These are phyloP conservation scores for Diaporthe amygdali DNA, from an alignment of 2,329 filamentous ascomycete genomes.

Conservation along the genomic window DNA sequence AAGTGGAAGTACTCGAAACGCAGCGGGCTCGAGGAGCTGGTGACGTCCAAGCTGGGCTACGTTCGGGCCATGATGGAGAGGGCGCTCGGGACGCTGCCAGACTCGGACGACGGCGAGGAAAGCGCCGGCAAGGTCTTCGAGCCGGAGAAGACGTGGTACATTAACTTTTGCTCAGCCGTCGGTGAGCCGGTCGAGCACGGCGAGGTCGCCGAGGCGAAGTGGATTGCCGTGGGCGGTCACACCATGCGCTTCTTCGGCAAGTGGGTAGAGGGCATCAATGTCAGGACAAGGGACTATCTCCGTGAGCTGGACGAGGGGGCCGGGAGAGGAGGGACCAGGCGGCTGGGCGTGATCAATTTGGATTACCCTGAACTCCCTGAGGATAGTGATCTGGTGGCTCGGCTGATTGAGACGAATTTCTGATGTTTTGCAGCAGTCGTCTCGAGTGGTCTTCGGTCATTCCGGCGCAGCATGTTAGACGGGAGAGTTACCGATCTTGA, in stretches of 20 bases:
- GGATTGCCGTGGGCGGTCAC: constrained; percentile 50
- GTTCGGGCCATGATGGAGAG: constrained; percentile 42
- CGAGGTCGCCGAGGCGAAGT: constrained; percentile 45
- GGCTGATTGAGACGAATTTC: constrained; percentile 47
- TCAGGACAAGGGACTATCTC: constrained; percentile 38
- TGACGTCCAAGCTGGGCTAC: constrained; percentile 43
- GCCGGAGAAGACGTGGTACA: constrained; percentile 38
- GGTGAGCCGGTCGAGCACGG: constrained; percentile 42
- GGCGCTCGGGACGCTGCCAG: constrained; percentile 31
- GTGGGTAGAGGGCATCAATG: constrained; percentile 51
- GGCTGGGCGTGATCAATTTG: constrained; percentile 32
- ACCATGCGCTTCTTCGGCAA: constrained; percentile 39
- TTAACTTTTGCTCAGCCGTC: constrained; percentile 50
- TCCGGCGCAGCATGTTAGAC: neutral
- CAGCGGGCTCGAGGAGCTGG: constrained; percentile 42
- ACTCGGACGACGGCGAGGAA: neutral
- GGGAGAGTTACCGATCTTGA: neutral
- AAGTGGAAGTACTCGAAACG: constrained; percentile 49
- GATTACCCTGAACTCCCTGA: constrained; percentile 32
- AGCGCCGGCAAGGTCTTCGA: constrained; percentile 29
- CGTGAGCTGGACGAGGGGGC: constrained; percentile 29
- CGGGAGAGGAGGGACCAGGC: constrained; percentile 30
- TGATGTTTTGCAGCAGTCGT: neutral
- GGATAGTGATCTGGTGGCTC: constrained; percentile 44
- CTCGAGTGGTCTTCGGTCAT: neutral